These are phyloP conservation scores for Populus hybrid DNA, from an alignment of 441 rosid genomes.

Conservation along the genomic window DNA sequence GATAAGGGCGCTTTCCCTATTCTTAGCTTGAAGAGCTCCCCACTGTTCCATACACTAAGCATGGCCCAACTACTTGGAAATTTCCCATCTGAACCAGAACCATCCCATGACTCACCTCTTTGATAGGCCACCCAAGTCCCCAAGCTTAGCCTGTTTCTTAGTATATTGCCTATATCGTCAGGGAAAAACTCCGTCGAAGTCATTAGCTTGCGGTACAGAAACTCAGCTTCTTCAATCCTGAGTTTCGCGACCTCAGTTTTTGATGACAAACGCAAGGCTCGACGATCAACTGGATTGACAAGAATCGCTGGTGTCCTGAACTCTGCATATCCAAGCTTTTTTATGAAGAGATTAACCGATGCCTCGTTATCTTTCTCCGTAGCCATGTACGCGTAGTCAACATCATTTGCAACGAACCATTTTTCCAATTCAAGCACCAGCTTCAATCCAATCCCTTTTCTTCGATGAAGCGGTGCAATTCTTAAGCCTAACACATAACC, in stretches of 20 bases:
- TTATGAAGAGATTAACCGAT: constrained; percentile 51
- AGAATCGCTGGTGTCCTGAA: constrained; percentile 62
- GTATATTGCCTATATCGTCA: constrained; percentile 47
- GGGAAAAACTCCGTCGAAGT: constrained; percentile 63
- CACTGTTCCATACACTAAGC: constrained; percentile 84
- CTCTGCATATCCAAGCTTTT: constrained; percentile 46
- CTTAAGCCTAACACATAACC: constrained; percentile 71
- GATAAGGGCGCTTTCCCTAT: constrained; percentile 56
- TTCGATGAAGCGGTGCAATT: constrained; percentile 48
- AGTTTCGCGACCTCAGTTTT: constrained; percentile 42
- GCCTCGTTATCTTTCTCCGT: constrained; percentile 67
- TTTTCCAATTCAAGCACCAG: constrained; percentile 58
- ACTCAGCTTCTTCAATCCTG: constrained; percentile 48
- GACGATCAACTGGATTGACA: constrained; percentile 52
- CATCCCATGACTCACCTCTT: constrained; percentile 27
- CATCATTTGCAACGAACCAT: constrained; percentile 56
- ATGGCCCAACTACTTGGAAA: constrained; percentile 59
- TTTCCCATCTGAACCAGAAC: constrained; percentile 15
- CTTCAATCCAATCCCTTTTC: constrained; percentile 51
- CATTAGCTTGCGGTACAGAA: constrained; percentile 50
- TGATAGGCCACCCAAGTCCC: constrained; percentile 78
- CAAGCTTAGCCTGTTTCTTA: constrained; percentile 53
- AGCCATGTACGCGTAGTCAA: constrained; percentile 72
- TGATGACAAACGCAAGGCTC: constrained; percentile 26
- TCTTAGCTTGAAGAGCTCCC: constrained; percentile 59